phyloP scores from a whole-genome alignment of 192 early-diverging fungal genomes.

The Borealophlyctis nickersoniae region DNA sequence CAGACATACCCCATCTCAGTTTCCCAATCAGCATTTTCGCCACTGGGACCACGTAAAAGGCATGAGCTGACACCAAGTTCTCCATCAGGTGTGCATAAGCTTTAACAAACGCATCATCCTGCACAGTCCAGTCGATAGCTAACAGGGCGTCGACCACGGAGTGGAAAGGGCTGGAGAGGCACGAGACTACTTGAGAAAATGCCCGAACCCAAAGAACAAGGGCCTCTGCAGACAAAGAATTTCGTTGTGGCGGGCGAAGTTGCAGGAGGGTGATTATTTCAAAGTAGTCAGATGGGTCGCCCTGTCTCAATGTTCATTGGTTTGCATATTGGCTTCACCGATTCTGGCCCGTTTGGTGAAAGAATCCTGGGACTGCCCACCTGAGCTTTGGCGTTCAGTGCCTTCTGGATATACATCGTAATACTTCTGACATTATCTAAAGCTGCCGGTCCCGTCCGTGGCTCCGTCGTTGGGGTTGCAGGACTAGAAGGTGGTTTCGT shows the following conservation, averaged over 20 bases:
- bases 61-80: conserved; percentile 74
- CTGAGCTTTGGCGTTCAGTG: not conserved
- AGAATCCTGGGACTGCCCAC: not conserved
- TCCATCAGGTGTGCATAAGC: conserved; percentile 63
- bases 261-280: conserved; percentile 4
- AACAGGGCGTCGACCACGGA: conserved; percentile 60
- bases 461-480: not conserved
- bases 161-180: conserved; percentile 17
- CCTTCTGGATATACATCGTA: not conserved
- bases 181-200: conserved; percentile 30
- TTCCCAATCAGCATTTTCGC: conserved; percentile 54
- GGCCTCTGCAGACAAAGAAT: not conserved
- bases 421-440: not conserved
- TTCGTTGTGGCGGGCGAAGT: conserved; percentile 5
- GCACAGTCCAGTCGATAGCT: conserved; percentile 54
- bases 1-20: conserved; percentile 49
- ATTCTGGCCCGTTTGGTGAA: not conserved
- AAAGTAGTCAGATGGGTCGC: conserved; percentile 13
- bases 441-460: not conserved
- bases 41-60: conserved; percentile 61
- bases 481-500: not conserved
- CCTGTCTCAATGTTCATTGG: conserved; percentile 3
- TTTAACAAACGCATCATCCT: conserved; percentile 49
- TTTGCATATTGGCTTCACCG: not conserved
- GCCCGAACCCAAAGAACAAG: conserved; percentile 22